phyloP scores from a whole-genome alignment of 106 monocot genomes.

The Agapanthus africanus region DNA sequence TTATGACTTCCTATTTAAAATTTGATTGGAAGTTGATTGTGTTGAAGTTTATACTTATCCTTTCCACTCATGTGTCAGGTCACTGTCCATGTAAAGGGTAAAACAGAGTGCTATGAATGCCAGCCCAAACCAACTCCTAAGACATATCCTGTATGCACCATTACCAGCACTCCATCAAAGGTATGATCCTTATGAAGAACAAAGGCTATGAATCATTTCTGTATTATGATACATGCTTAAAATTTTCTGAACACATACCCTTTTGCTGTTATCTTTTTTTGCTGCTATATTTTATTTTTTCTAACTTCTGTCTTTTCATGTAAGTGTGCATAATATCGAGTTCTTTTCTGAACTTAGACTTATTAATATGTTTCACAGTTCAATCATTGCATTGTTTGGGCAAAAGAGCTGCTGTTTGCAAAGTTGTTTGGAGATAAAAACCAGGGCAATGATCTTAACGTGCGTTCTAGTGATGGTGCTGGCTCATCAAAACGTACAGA shows the following conservation, averaged over 20 bases:
- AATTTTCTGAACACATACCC: neutral
- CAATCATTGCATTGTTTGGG: slow-evolving; percentile 97
- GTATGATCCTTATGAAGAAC: slow-evolving; percentile 21
- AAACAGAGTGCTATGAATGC: slow-evolving; percentile 98
- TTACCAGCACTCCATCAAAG: slow-evolving; percentile 95
- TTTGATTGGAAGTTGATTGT: neutral
- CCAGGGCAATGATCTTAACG: slow-evolving; percentile 87
- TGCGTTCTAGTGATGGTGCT: slow-evolving; percentile 38
- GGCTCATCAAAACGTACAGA: slow-evolving; percentile 26
- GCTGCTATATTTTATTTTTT: neutral
- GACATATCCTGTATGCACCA: slow-evolving; percentile 37
- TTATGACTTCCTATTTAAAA: neutral
- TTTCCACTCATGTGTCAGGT: slow-evolving; percentile 50
- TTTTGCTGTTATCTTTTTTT: neutral
- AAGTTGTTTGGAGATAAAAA: slow-evolving; percentile 89
- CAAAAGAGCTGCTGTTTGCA: slow-evolving; percentile 95
- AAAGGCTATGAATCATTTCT: too few relatives aligned
- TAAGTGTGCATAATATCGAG: neutral
- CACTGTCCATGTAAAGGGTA: slow-evolving; percentile 88
- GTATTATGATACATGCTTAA: too few relatives aligned
- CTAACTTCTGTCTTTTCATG: too few relatives aligned
- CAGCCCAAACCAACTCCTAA: slow-evolving; percentile 90
- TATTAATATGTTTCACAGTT: slow-evolving; percentile 50
- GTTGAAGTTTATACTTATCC: neutral
- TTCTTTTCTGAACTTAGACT: slow-evolving; percentile 1